Conservation (phyloP, 306 rosid genomes). For the Hylodesmum podocarpum region DNA sequence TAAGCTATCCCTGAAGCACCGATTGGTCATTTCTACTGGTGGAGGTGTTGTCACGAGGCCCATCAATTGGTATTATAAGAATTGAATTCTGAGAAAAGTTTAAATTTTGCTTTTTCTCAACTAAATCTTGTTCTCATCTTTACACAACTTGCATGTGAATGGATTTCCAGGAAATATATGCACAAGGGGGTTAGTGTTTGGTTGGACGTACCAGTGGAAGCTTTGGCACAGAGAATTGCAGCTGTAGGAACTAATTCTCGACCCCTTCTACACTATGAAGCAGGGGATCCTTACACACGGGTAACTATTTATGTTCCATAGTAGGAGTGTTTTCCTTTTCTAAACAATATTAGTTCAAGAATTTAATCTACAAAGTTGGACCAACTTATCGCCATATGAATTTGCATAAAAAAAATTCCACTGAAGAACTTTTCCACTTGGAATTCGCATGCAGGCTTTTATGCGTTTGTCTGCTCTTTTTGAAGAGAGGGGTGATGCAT, state of each 20-base stretch:
- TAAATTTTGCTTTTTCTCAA: not conserved
- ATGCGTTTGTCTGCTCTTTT: slow-evolving; percentile 69
- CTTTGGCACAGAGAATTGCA: slow-evolving; percentile 88
- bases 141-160: slow-evolving; percentile 22
- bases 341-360: not conserved
- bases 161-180: slow-evolving; percentile 78
- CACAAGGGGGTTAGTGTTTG: slow-evolving; percentile 84
- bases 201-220: slow-evolving; percentile 94
- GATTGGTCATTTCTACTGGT: slow-evolving; percentile 82
- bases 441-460: slow-evolving; percentile 59
- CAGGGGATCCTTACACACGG: slow-evolving; percentile 76
- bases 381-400: not conserved
- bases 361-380: not conserved
- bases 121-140: slow-evolving; percentile 5
- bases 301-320: slow-evolving; percentile 43
- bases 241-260: slow-evolving; percentile 88
- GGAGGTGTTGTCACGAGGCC: slow-evolving; percentile 92
- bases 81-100: slow-evolving; percentile 5
- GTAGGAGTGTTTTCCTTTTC: not conserved
- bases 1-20: slow-evolving; percentile 64
- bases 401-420: not conserved
- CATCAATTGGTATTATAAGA: slow-evolving; percentile 82
- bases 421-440: slow-evolving; percentile 18
- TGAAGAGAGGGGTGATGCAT: slow-evolving; percentile 76
- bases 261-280: slow-evolving; percentile 79